A percentile compares a stretch with the other conserved stretches of the same genome.
phyloP scores from a whole-genome alignment of 441 rosid genomes.

The Metrosideros polymorpha region DNA sequence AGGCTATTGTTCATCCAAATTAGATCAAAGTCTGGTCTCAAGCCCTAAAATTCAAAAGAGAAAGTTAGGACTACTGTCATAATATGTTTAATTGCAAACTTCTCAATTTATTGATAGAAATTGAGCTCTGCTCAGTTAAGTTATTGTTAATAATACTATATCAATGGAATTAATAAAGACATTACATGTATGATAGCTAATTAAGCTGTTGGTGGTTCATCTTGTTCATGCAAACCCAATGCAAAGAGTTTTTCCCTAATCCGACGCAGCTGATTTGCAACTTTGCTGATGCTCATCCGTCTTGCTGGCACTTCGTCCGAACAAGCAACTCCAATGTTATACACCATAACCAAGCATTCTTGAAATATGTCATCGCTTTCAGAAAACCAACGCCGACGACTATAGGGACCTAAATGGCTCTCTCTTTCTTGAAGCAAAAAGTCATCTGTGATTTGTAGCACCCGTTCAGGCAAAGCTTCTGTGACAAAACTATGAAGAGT shows the following conservation, averaged over 20 bases:
- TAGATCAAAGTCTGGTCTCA: no score
- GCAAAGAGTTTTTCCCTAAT: background rate
- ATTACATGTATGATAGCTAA: background rate
- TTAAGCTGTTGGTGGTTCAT: background rate
- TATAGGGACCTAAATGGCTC: background rate
- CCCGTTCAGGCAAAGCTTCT: background rate
- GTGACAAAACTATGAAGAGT: background rate
- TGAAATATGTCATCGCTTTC: background rate
- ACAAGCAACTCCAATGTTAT: background rate
- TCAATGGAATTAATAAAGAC: background rate
- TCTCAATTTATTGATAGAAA: no score
- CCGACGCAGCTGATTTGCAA: accelerated
- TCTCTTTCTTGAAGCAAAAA: background rate
- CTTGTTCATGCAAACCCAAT: background rate
- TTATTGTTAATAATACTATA: background rate
- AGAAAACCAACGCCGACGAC: accelerated
- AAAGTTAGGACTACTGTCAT: no score
- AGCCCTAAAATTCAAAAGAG: no score
- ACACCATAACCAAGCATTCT: background rate
- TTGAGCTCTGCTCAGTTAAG: background rate
- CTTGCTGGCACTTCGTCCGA: background rate
- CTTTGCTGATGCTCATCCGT: background rate
- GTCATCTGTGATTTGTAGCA: accelerated
- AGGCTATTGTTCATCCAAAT: no score
- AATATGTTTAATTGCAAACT: no score